Evolutionary conservation across 345 rosid genomes (phyloP).

Genomic region (Fremontodendron californicum): DNA sequence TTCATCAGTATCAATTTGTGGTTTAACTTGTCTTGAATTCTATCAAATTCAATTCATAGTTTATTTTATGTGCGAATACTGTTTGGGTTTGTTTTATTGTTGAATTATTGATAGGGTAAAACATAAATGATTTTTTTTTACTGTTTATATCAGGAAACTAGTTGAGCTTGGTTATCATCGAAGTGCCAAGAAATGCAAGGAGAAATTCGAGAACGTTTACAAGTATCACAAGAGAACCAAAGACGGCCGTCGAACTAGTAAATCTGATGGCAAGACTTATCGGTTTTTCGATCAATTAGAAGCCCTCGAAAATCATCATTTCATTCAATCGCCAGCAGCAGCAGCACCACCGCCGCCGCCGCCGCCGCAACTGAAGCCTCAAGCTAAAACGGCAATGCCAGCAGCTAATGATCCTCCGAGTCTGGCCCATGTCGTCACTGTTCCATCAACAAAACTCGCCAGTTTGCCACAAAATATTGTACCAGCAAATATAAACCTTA

Average conservation of each 20-base stretch:
- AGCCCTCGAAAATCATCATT: slow-evolving; percentile 50
- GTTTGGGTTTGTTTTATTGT: neutral
- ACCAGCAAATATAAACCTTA: neutral
- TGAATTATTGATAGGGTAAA: neutral
- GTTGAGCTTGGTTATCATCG: slow-evolving; percentile 3
- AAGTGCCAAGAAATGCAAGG: slow-evolving; percentile 70
- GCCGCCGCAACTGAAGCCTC: neutral
- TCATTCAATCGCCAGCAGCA: slow-evolving; percentile 13
- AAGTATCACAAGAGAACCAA: slow-evolving; percentile 91
- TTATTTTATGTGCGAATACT: slow-evolving; percentile 24
- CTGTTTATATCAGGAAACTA: slow-evolving; percentile 8
- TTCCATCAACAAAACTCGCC: slow-evolving; percentile 31
- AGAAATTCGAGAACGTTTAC: slow-evolving; percentile 90
- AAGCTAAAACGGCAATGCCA: slow-evolving; percentile 14
- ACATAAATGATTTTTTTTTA: neutral
- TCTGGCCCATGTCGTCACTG: slow-evolving; percentile 13
- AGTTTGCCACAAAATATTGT: neutral
- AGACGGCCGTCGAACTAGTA: slow-evolving; percentile 61
- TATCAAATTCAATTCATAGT: neutral
- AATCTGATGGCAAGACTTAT: slow-evolving; percentile 66
- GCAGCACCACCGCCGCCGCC: neutral
- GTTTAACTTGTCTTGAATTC: neutral
- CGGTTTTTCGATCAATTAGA: slow-evolving; percentile 78
- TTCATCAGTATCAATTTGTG: neutral
- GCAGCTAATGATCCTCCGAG: slow-evolving; percentile 31